Percentiles rank a stretch among this genome's conserved stretches.
Conservation (phyloP, 2,329 filamentous ascomycete species). For the Calonectria pteridis region DNA sequence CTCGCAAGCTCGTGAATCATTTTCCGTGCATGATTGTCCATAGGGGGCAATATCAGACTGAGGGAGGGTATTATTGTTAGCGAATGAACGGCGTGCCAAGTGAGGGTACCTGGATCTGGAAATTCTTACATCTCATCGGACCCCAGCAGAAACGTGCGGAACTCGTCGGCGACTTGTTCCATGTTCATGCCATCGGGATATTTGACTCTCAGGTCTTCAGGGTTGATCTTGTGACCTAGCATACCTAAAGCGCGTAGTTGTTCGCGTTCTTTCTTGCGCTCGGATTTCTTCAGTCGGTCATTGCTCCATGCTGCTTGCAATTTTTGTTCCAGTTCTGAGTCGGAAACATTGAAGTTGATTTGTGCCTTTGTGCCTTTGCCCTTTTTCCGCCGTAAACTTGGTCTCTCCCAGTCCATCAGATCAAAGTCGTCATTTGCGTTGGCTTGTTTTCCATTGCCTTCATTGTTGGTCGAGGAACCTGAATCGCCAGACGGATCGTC, state of each 20-base stretch:
- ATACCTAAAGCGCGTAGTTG: slow-evolving; percentile 74
- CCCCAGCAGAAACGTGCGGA: slow-evolving; percentile 77
- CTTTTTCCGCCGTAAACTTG: slow-evolving; percentile 72
- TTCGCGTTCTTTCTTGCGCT: slow-evolving; percentile 78
- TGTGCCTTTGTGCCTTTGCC: slow-evolving; percentile 71
- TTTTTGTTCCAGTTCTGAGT: slow-evolving; percentile 74
- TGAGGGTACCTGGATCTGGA: not conserved
- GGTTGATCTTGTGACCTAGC: slow-evolving; percentile 69
- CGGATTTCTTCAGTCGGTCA: slow-evolving; percentile 78
- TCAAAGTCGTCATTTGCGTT: slow-evolving; percentile 77
- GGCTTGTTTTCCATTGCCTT: slow-evolving; percentile 50
- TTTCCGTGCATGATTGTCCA: slow-evolving; percentile 83
- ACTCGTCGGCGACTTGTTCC: slow-evolving; percentile 77
- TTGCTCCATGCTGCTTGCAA: slow-evolving; percentile 73
- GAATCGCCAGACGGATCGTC: slow-evolving; percentile 33
- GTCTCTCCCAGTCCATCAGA: slow-evolving; percentile 84
- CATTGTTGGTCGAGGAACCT: slow-evolving; percentile 25
- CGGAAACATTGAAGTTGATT: slow-evolving; percentile 66
- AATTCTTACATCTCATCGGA: slow-evolving; percentile 70
- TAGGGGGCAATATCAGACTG: slow-evolving; percentile 83
- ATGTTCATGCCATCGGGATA: slow-evolving; percentile 80
- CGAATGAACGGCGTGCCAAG: not conserved
- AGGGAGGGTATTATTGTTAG: slow-evolving; percentile 24
- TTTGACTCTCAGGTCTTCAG: slow-evolving; percentile 74
- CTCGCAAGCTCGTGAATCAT: slow-evolving; percentile 83